These are phyloP conservation scores for Anaeramoeba ignava DNA, from an alignment of 78 protist species.

Conservation along the genomic window DNA sequence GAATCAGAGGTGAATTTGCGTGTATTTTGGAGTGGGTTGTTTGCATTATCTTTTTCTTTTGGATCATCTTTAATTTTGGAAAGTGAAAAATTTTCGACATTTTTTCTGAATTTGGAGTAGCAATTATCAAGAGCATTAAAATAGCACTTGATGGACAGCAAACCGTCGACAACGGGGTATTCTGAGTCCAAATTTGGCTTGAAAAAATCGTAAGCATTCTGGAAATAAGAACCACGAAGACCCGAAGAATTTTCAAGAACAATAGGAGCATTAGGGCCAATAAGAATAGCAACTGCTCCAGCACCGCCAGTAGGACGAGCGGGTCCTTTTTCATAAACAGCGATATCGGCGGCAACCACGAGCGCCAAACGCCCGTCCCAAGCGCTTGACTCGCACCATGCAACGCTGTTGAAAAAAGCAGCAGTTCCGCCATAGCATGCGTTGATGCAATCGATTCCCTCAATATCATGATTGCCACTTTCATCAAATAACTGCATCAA, in stretches of 20 bases:
- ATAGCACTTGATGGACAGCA: conserved; percentile 67
- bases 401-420: conserved; percentile 68
- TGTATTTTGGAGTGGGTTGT: too few relatives aligned
- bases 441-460: conserved; percentile 53
- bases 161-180: conserved; percentile 79
- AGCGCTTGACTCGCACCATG: conserved; percentile 72
- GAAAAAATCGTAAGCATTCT: conserved; percentile 82
- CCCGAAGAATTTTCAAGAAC: conserved; percentile 51
- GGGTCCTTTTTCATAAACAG: conserved; percentile 45
- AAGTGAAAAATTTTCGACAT: too few relatives aligned
- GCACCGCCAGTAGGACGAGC: conserved; percentile 2
- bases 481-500: conserved; percentile 28
- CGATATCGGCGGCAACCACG: conserved; percentile 77
- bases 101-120: conserved; percentile 18
- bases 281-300: conserved; percentile 89
- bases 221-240: conserved; percentile 9
- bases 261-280: conserved; percentile 90
- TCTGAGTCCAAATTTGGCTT: conserved; percentile 75
- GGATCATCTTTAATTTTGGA: too few relatives aligned
- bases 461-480: conserved; percentile 46
- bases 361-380: conserved; percentile 87
- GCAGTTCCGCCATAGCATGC: conserved; percentile 96
- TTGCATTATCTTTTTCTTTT: too few relatives aligned
- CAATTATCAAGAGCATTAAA: conserved; percentile 62
- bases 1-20: too few relatives aligned